Evolutionary conservation across 2,329 filamentous ascomycete genomes (phyloP), one percentile per base, ranked within the genome.

Genomic region (Allantophomopsis lycopodina): DNA sequence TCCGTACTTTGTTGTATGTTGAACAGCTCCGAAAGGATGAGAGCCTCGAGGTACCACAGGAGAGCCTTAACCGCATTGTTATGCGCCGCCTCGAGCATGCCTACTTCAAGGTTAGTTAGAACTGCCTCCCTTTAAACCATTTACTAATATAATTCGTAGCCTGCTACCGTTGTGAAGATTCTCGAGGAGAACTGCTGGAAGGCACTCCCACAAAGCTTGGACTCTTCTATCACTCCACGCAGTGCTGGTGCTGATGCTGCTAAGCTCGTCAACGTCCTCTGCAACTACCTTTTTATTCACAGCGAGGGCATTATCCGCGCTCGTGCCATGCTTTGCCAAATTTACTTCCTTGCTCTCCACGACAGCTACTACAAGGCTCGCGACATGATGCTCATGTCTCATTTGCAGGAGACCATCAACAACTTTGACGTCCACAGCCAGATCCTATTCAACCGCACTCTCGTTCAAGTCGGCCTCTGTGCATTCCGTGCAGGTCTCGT

Each of bases 331-430:
- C 73, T 98, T 46, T 95, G 86, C 71, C 87, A 96, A 65, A 91
- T 98, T 47, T 98, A 98, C 70, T 94, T 94, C 78, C 73, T 95
- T 51, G 91, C 91, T 38, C 75, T 98, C 39, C 91, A 98, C 64
- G 88, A 95, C 64, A 81, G 94, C 54, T 98, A 96, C 73, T 96
- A 94, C 74, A 86, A 83, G 64, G 83, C 91, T 55, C 84, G 91
- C 50, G 93, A 98, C 62, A 89, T 98, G 83, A 94, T 96, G 81
- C 77, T 98, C 61, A 98, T 98, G 87, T 98, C 91, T 14, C 91
- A 98, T 68, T 69, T 98, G 58, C 89, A 95, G 59, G 91, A 98
- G 69, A 94, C 84, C 40, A 98, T 98, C 60, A 75, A 76, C 65
- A 93, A 84, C 65, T 98, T 98, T 57, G 91, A 98, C 56, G 83